phyloP scores from a whole-genome alignment of 805 yeast genomes.

The Candida khao-thaluensis region DNA sequence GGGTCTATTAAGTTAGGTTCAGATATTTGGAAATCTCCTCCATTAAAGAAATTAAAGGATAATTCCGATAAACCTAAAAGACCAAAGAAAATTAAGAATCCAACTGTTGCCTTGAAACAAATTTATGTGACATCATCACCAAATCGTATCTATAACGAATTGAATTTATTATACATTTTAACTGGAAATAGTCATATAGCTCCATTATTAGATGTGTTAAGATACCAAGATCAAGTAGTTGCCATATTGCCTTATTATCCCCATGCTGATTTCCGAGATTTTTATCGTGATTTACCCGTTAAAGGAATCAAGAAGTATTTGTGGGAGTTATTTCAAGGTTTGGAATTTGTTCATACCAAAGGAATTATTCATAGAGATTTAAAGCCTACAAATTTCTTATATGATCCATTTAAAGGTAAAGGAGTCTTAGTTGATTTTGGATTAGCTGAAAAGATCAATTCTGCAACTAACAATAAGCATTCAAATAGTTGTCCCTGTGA shows the following conservation, averaged over 20 bases:
- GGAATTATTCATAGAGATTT: constrained; percentile 44
- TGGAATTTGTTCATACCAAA: constrained; percentile 56
- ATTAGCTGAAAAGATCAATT: constrained; percentile 63
- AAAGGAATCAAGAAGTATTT: constrained; percentile 80
- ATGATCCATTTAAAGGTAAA: constrained; percentile 59
- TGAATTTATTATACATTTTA: constrained; percentile 68
- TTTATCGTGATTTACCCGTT: constrained; percentile 75
- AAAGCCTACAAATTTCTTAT: constrained; percentile 64
- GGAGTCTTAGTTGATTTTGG: constrained; percentile 94
- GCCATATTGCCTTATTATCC: constrained; percentile 90
- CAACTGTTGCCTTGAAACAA: constrained; percentile 82
- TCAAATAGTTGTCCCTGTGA: constrained; percentile 58
- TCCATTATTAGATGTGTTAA: constrained; percentile 82
- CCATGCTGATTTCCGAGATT: constrained; percentile 87
- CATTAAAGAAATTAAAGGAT: constrained; percentile 26
- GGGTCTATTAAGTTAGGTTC: constrained; percentile 37
- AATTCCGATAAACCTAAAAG: constrained; percentile 14
- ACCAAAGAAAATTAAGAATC: constrained; percentile 29
- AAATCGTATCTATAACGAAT: constrained; percentile 82
- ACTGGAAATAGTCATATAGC: constrained; percentile 76
- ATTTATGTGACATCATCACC: constrained; percentile 96
- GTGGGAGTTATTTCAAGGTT: constrained; percentile 73
- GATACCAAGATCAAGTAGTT: constrained; percentile 87
- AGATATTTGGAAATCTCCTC: constrained; percentile 47
- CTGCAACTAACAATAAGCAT: constrained; percentile 9